Evolutionary conservation across 768 basidiomycete genomes (phyloP).

Genomic region (Suillus variegatus): DNA sequence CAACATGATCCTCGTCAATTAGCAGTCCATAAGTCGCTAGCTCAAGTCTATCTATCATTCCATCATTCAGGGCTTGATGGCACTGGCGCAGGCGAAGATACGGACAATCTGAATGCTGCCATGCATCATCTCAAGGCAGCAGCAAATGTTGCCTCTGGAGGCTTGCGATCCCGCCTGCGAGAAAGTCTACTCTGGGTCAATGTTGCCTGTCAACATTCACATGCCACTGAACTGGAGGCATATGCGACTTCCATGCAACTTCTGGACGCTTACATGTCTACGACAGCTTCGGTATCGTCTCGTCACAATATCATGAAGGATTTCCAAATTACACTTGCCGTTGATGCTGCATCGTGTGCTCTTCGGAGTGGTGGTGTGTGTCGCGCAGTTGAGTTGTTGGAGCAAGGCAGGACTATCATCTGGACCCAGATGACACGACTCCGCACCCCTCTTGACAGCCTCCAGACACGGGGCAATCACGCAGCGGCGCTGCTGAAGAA

Average conservation of each 20-base stretch:
- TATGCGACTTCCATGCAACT: not conserved
- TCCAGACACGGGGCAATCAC: not conserved
- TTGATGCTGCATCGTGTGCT: not conserved
- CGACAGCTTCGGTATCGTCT: not conserved
- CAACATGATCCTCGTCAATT: not conserved
- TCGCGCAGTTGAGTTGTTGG: not conserved
- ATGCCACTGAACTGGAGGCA: not conserved
- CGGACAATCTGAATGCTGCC: not conserved
- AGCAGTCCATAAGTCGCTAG: fast-evolving
- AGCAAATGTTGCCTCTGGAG: not conserved
- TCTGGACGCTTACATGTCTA: not conserved
- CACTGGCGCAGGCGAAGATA: not conserved
- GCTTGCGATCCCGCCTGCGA: not conserved
- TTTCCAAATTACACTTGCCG: not conserved
- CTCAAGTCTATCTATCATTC: not conserved
- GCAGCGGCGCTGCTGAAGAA: not conserved
- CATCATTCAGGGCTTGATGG: not conserved
- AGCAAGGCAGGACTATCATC: not conserved
- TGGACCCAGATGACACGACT: not conserved
- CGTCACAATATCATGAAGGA: not conserved
- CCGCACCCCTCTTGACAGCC: not conserved
- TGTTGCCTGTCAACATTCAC: too few species aligned
- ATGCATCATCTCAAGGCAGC: not conserved
- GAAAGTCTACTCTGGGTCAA: not conserved
- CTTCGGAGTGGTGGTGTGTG: not conserved